A percentile compares a stretch with the other conserved stretches of the same genome.
Evolutionary conservation across 441 rosid species (phyloP).

Genomic region (Jatropha podagrica): DNA sequence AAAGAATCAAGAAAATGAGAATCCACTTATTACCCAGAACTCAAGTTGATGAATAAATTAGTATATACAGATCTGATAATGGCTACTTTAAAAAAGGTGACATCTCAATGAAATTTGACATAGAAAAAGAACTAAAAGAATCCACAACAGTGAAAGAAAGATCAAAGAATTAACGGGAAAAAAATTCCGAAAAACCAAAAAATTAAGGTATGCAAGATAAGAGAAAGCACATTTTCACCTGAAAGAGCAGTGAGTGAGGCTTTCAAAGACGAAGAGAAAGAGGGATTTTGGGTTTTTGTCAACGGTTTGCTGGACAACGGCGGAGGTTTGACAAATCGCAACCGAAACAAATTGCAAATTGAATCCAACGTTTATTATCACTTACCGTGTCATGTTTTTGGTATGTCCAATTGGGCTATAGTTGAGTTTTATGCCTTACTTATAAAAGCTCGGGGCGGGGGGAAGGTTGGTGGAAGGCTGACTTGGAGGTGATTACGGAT

Average conservation of each 20-base stretch:
- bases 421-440: too few species aligned
- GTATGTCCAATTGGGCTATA: too few species aligned
- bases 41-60: background rate
- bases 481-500: too few species aligned
- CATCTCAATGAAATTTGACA: background rate
- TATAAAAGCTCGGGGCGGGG: too few species aligned
- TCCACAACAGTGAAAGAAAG: background rate
- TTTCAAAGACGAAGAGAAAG: background rate
- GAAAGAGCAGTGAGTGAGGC: background rate
- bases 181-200: background rate
- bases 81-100: background rate
- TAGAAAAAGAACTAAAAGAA: background rate
- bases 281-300: constrained; percentile 15
- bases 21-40: background rate
- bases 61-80: constrained; percentile 17
- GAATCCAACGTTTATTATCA: background rate
- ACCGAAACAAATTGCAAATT: background rate
- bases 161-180: background rate
- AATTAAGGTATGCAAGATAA: background rate
- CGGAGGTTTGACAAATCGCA: constrained; percentile 17
- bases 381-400: background rate
- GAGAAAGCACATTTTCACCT: constrained; percentile 14
- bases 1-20: background rate
- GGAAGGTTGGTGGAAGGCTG: too few species aligned
- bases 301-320: constrained; percentile 24